Evolutionary conservation across 495 filamentous ascomycete genomes (phyloP).

Genomic region (Achaetomiella virescens): DNA sequence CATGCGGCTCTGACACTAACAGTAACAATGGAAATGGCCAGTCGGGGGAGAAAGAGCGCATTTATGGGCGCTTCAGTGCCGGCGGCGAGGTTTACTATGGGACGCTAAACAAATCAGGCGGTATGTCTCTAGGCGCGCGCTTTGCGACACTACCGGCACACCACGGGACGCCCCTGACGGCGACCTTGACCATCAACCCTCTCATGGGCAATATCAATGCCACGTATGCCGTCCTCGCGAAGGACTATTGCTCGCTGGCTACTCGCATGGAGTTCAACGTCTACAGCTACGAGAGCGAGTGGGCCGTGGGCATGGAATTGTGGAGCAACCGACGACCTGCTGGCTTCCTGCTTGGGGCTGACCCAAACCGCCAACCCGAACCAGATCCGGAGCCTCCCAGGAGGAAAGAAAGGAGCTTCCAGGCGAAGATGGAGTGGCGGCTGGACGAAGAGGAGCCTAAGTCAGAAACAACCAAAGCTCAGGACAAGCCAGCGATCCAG

Average conservation of each 20-base stretch:
- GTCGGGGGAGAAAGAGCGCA: slow-evolving; percentile 38
- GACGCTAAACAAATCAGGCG: slow-evolving; percentile 81
- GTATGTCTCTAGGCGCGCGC: slow-evolving; percentile 67
- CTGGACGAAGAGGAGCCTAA: slow-evolving; percentile 37
- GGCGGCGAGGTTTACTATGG: slow-evolving; percentile 97
- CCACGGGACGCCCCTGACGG: slow-evolving; percentile 78
- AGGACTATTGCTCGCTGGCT: slow-evolving; percentile 72
- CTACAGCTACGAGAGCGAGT: slow-evolving; percentile 93
- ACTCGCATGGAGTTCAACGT: slow-evolving; percentile 95
- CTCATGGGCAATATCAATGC: slow-evolving; percentile 87
- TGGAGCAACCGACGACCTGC: slow-evolving; percentile 57
- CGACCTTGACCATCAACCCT: slow-evolving; percentile 85
- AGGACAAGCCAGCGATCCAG: slow-evolving; percentile 23
- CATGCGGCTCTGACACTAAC: slow-evolving; percentile 14
- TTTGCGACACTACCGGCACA: slow-evolving; percentile 90
- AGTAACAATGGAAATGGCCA: slow-evolving; percentile 14
- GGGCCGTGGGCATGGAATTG: slow-evolving; percentile 82
- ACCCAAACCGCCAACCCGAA: slow-evolving; percentile 14
- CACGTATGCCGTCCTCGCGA: slow-evolving; percentile 83
- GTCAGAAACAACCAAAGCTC: neutral
- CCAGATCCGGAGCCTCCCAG: slow-evolving; percentile 22
- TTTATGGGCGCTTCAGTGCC: slow-evolving; percentile 64
- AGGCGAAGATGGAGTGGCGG: slow-evolving; percentile 51
- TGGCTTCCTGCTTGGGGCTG: slow-evolving; percentile 37
- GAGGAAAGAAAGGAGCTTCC: slow-evolving; percentile 43